These are phyloP conservation scores for Colletotrichum endophyticum DNA, from an alignment of 2,329 filamentous ascomycete species.

Conservation along the genomic window DNA sequence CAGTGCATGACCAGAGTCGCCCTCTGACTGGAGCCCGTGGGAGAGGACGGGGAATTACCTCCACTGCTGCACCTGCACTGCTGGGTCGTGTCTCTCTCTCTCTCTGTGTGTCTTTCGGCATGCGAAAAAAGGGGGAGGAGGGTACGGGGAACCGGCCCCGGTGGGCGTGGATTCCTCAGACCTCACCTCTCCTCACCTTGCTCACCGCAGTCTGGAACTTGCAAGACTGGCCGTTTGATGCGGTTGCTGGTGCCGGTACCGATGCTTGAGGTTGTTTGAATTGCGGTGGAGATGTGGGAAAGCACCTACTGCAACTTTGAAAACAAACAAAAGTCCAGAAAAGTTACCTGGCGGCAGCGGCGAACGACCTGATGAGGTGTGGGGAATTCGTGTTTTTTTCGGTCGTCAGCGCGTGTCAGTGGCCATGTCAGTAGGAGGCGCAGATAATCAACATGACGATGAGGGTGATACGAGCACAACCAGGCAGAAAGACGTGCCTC, in stretches of 20 bases:
- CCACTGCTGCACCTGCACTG: neutral
- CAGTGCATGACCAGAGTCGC: conserved; percentile 14
- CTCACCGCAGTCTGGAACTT: neutral
- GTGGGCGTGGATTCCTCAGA: neutral
- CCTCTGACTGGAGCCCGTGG: neutral
- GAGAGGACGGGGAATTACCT: conserved; percentile 6
- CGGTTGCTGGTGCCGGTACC: neutral
- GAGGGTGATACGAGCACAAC: conserved; percentile 5
- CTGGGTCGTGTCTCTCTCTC: neutral
- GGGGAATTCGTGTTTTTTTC: neutral
- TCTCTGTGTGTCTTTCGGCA: conserved; percentile 2
- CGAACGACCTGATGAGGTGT: neutral
- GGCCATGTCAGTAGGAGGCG: neutral
- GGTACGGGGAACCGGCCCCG: neutral
- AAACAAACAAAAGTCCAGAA: neutral
- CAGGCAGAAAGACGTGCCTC: neutral
- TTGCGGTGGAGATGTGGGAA: neutral
- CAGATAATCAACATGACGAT: neutral
- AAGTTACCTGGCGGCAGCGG: neutral
- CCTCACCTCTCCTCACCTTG: neutral
- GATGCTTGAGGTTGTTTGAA: neutral
- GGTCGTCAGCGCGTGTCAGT: neutral
- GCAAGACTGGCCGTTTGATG: neutral
- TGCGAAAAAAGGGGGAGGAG: conserved; percentile 1
- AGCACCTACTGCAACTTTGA: neutral